Conservation (phyloP, 2,329 filamentous ascomycete species). For the Fusarium sp. region DNA sequence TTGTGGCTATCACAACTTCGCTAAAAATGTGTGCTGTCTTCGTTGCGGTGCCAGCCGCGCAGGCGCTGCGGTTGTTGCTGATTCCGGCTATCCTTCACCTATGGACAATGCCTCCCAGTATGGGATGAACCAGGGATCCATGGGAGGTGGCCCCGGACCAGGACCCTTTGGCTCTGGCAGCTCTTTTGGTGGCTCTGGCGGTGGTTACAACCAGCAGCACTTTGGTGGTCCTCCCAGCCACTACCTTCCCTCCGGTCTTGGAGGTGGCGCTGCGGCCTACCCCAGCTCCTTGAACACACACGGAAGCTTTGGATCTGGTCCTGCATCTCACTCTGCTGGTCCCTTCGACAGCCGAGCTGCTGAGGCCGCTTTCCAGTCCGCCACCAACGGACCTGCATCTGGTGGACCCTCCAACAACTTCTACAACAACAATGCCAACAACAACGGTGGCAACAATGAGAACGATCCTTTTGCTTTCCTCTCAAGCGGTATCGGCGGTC, state of each 20-base stretch:
- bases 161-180: constrained; percentile 78
- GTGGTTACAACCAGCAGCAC: constrained; percentile 81
- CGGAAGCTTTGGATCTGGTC: constrained; percentile 74
- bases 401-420: constrained; percentile 73
- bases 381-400: constrained; percentile 82
- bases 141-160: constrained; percentile 83
- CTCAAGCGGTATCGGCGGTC: constrained; percentile 75
- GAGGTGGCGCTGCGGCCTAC: constrained; percentile 75
- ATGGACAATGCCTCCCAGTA: constrained; percentile 90
- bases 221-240: constrained; percentile 90
- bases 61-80: constrained; percentile 91
- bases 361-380: constrained; percentile 93
- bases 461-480: constrained; percentile 85
- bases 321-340: constrained; percentile 82
- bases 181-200: constrained; percentile 72
- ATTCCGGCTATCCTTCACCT: constrained; percentile 88
- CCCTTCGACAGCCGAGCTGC: constrained; percentile 94
- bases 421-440: constrained; percentile 70
- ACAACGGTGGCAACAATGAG: constrained; percentile 71
- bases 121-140: constrained; percentile 87
- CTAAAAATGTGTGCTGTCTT: constrained; percentile 98
- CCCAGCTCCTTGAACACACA: constrained; percentile 84
- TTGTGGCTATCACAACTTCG: constrained; percentile 99
- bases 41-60: constrained; percentile 95
- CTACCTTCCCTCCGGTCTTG: constrained; percentile 89